phyloP scores from a whole-genome alignment of 495 filamentous ascomycete species.

The Trichocladium antarcticum region DNA sequence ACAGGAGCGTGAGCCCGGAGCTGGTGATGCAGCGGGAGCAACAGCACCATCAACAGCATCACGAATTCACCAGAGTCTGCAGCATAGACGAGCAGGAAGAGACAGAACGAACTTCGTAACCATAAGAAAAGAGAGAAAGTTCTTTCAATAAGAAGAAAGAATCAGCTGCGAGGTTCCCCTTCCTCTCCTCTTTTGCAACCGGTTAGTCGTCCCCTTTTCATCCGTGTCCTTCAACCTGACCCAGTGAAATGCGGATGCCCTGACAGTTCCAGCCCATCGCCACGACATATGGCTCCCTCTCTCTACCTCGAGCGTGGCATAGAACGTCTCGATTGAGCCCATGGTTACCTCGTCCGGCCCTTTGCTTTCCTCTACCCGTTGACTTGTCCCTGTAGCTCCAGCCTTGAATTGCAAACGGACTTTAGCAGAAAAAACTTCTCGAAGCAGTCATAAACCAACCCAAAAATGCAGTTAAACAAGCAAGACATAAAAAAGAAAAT shows the following conservation, averaged over 20 bases:
- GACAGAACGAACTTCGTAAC: conserved; percentile 38
- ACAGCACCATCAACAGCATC: conserved; percentile 16
- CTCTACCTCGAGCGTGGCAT: no score
- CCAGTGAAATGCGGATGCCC: background rate
- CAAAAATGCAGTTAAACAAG: background rate
- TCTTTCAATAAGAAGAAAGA: conserved; percentile 3
- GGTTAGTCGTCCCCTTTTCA: background rate
- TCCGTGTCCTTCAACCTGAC: background rate
- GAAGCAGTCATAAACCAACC: background rate
- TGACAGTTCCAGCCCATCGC: no score
- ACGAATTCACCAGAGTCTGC: conserved; percentile 36
- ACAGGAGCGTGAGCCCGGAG: background rate
- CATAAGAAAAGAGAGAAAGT: conserved; percentile 5
- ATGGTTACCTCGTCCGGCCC: no score
- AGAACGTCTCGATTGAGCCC: no score
- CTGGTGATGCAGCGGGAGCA: conserved; percentile 5
- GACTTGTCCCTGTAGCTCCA: no score
- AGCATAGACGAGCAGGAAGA: conserved; percentile 52
- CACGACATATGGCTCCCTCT: no score
- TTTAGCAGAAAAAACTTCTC: background rate
- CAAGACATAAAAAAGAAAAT: background rate
- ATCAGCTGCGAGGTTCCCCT: conserved; percentile 6
- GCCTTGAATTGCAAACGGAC: no score
- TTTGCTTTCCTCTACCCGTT: no score
- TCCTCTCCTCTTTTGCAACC: conserved; percentile 1